Evolutionary conservation across 768 basidiomycete species (phyloP).

Genomic region (Mycena filopes): DNA sequence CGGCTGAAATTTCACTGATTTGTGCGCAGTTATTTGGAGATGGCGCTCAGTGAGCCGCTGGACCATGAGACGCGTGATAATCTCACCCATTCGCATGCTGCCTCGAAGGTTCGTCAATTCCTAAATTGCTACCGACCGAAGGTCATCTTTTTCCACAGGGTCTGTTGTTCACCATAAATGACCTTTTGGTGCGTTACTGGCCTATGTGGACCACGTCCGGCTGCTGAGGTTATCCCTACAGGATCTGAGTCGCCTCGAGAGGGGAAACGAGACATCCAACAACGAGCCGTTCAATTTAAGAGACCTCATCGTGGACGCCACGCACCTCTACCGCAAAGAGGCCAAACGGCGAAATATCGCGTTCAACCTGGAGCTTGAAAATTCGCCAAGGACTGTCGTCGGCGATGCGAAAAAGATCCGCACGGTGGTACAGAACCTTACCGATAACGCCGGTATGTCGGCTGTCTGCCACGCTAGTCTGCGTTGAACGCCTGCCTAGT

Average conservation of each 20-base stretch:
- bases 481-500: conserved; percentile 49
- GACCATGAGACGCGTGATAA: conserved; percentile 81
- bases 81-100: conserved; percentile 75
- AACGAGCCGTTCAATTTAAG: conserved; percentile 81
- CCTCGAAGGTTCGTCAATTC: conserved; percentile 64
- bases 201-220: neutral
- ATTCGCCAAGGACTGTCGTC: conserved; percentile 68
- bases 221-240: conserved; percentile 33
- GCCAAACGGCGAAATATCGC: conserved; percentile 67
- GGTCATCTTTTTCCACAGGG: conserved; percentile 49
- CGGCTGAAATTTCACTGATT: no score
- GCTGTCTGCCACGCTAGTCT: neutral
- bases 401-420: conserved; percentile 81
- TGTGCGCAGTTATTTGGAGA: conserved; percentile 74
- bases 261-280: conserved; percentile 77
- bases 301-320: conserved; percentile 68
- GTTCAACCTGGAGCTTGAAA: conserved; percentile 66
- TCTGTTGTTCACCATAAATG: conserved; percentile 85
- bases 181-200: conserved; percentile 62
- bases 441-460: conserved; percentile 73
- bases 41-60: conserved; percentile 80
- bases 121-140: neutral
- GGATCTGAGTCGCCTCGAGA: conserved; percentile 83
- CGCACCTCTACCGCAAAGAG: conserved; percentile 71
- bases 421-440: conserved; percentile 81